Conservation (phyloP, 257 asterid species). For the Solanum sejunctum region DNA sequence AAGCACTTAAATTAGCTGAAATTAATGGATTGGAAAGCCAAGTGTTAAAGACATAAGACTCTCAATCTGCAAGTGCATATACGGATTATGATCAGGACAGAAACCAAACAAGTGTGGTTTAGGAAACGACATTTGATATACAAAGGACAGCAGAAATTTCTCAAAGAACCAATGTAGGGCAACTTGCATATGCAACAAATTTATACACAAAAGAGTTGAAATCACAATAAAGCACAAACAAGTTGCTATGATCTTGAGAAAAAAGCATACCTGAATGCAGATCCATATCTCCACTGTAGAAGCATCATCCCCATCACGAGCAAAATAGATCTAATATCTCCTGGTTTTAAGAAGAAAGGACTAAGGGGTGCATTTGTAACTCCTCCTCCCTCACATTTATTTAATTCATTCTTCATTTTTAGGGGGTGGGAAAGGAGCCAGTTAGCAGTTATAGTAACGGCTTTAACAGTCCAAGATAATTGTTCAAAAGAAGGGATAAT, state of each 20-base stretch:
- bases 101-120: neutral
- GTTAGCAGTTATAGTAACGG: neutral
- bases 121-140: neutral
- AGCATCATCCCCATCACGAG: neutral
- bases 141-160: neutral
- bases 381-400: neutral
- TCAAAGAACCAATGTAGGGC: neutral
- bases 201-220: neutral
- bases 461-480: neutral
- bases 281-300: neutral
- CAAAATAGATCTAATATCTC: neutral
- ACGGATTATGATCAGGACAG: neutral
- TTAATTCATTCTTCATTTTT: neutral
- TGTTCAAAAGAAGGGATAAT: neutral
- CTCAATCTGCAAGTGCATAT: neutral
- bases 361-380: neutral
- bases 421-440: neutral
- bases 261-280: neutral
- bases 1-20: neutral
- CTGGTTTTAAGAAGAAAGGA: neutral
- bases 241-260: neutral
- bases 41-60: neutral
- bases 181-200: neutral
- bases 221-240: neutral
- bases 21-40: neutral